Evolutionary conservation across 106 monocot genomes (phyloP).

Genomic region (Dendrobium officinale): DNA sequence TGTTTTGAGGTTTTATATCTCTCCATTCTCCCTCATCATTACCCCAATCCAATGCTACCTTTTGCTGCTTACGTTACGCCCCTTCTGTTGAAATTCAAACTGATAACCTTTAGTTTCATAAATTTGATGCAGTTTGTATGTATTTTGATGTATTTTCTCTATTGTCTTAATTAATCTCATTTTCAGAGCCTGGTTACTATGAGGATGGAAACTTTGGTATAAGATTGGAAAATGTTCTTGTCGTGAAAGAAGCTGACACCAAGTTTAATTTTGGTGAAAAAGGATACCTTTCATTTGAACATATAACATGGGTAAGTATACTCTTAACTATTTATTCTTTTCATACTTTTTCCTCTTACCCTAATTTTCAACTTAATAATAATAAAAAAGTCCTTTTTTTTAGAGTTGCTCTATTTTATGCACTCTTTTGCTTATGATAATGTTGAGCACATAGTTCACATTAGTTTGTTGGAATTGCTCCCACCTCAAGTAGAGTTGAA

Average conservation of each 20-base stretch:
- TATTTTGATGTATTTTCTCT: not conserved
- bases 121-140: not conserved
- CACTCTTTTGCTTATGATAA: not conserved
- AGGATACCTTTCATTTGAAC: constrained; percentile 83
- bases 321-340: not conserved
- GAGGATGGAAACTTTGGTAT: constrained; percentile 95
- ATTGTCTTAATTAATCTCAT: constrained; percentile 4
- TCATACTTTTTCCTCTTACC: not conserved
- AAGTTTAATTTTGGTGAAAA: constrained; percentile 90
- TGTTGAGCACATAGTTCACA: too few species aligned
- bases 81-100: not conserved
- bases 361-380: not conserved
- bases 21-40: not conserved
- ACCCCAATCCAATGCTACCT: not conserved
- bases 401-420: not conserved
- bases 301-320: constrained; percentile 86
- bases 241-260: constrained; percentile 74
- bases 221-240: constrained; percentile 94
- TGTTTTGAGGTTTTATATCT: not conserved
- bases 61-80: not conserved
- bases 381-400: not conserved
- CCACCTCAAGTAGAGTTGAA: too few species aligned
- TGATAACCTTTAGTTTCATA: not conserved
- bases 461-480: too few species aligned
- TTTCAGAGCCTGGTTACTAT: constrained; percentile 92